Evolutionary conservation across 1,284 basidiomycete genomes (phyloP).

Genomic region (Polyporus tsugae): DNA sequence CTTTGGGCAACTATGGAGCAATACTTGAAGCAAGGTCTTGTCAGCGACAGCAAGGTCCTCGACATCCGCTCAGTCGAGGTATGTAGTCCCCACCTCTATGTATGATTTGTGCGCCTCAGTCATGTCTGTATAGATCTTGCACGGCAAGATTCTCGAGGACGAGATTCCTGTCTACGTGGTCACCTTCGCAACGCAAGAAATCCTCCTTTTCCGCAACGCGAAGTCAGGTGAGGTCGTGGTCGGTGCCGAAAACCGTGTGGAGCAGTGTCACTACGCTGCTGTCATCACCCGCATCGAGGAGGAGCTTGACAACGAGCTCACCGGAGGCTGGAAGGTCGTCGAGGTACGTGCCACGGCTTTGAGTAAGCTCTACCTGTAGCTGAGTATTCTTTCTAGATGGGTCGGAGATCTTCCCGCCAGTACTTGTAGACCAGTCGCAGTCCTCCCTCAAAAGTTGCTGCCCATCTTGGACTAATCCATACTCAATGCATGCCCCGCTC

Average conservation of each 20-base stretch:
- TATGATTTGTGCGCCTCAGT: not conserved
- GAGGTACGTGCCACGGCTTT: constrained; percentile 67
- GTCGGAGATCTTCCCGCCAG: constrained; percentile 49
- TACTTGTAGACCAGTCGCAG: constrained; percentile 43
- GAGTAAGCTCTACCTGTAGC: constrained; percentile 1
- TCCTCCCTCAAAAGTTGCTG: constrained; percentile 23
- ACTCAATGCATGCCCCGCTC: constrained; percentile 10
- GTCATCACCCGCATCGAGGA: constrained; percentile 90
- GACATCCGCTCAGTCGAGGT: constrained; percentile 97
- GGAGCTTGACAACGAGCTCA: constrained; percentile 90
- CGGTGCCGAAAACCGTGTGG: constrained; percentile 89
- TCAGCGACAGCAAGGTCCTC: constrained; percentile 91
- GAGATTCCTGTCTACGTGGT: constrained; percentile 93
- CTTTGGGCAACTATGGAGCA: constrained; percentile 98
- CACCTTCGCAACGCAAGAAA: constrained; percentile 93
- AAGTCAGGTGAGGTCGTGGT: constrained; percentile 88
- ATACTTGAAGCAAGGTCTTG: constrained; percentile 88
- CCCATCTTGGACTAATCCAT: constrained; percentile 22
- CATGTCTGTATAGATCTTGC: constrained; percentile 59
- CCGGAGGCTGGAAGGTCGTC: constrained; percentile 98
- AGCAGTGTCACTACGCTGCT: constrained; percentile 93
- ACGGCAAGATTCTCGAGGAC: constrained; percentile 91
- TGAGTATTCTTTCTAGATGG: constrained; percentile 44
- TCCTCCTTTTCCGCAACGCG: constrained; percentile 91
- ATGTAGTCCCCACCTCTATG: constrained; percentile 41